Evolutionary conservation across 164 flowering plant species (phyloP), one percentile per base, ranked within the genome.

Genomic region (Nymphaea thermarum): DNA sequence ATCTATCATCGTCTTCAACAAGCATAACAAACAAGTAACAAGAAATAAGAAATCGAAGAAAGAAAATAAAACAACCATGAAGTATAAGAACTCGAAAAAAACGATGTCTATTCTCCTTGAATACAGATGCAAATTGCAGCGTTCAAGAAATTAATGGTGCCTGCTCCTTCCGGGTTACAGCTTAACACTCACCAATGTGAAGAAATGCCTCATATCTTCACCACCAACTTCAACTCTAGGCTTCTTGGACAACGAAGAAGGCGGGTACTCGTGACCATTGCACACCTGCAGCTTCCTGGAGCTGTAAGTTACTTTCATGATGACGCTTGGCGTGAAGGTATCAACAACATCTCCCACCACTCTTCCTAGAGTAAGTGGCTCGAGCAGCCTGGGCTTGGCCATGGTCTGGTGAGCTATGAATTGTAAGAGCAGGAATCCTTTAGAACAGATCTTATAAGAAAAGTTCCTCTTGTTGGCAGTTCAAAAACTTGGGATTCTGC

Each of bases 281-380:
- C 74, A 80, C 63, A 83, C 89, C 71, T 71, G 77, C 70, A 78
- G 80, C 12, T 15, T 8, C 75, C 70, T 80, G 70, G 72, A 66
- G 75, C 74, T 70, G 73, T 83, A 85, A 71, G 72, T 78, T 12
- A 85, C 85, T 60, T 74, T 43, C 84, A 85, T 85, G 64, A 75
- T 77, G 11, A 80, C 71, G 15, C 68, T 71, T 67, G 80, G 80
- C 45, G 64, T 43, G 75, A 85, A 80, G 59, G 72, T 57, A 64
- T 85, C 89, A 59, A 85, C 70, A 45, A 85, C 86, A 74, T 85
- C 89, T 68, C 86, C 86, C 42, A 85, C 70, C 65, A 85, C 89
- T 69, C 84, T 73, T 47, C 85, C 83, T 57, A 83, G 82, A 2
- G 66, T 73, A 36, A 85, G 86, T 62, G 89, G 89, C 12, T 83